Evolutionary conservation across 1,139 yeast species (phyloP).

Genomic region (Lodderomyces pseudojiufengensis): DNA sequence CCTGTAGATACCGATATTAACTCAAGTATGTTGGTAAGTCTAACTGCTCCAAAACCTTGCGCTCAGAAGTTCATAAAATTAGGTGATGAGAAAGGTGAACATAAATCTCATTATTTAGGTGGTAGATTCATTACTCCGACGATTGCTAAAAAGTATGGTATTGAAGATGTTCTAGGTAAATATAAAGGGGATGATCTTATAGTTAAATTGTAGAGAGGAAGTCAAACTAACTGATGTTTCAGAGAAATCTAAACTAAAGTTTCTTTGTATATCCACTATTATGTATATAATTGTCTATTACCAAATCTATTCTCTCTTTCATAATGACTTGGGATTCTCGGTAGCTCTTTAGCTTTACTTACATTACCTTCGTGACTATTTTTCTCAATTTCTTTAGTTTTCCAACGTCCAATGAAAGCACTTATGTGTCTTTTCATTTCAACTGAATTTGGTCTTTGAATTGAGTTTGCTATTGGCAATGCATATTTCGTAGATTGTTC

Average conservation of each 20-base stretch:
- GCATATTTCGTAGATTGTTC: too few relatives aligned
- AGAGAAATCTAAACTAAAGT: too few relatives aligned
- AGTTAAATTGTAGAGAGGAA: conserved; percentile 24
- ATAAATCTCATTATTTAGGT: conserved; percentile 69
- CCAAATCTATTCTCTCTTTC: conserved; percentile 4
- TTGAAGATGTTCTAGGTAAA: conserved; percentile 39
- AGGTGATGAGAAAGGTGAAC: conserved; percentile 9
- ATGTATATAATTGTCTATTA: background rate
- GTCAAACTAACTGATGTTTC: too few relatives aligned
- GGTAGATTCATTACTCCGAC: conserved; percentile 73
- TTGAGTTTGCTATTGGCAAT: too few relatives aligned
- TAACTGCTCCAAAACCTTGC: conserved; percentile 95
- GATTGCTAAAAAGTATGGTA: conserved; percentile 70
- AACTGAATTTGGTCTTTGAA: too few relatives aligned
- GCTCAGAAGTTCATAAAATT: conserved; percentile 42
- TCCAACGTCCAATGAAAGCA: conserved; percentile 2
- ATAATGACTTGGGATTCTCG: background rate
- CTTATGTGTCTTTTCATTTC: background rate
- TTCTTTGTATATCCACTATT: too few relatives aligned
- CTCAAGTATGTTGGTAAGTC: conserved; percentile 71
- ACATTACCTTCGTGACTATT: background rate
- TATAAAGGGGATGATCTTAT: conserved; percentile 38
- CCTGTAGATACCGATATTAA: conserved; percentile 46
- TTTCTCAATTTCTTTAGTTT: background rate
- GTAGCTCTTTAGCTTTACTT: background rate